Conservation (phyloP, 208 protist genomes). For the Sergeia podlipaevii region DNA sequence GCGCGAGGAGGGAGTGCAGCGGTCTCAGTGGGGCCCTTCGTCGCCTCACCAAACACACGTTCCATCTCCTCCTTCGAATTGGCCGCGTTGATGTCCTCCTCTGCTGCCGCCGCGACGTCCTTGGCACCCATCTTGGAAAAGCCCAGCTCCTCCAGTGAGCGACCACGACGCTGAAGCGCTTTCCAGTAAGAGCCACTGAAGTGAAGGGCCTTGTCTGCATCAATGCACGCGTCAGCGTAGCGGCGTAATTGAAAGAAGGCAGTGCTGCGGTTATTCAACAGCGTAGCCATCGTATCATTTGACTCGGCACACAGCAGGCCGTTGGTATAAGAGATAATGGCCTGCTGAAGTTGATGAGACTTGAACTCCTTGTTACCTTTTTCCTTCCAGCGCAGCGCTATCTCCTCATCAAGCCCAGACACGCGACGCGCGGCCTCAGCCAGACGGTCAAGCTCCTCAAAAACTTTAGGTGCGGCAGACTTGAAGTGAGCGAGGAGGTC, state of each 20-base stretch:
- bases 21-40: constrained; percentile 9
- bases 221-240: constrained; percentile 57
- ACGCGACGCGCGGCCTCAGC: constrained; percentile 20
- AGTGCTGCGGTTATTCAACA: constrained; percentile 78
- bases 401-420: constrained; percentile 36
- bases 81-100: constrained; percentile 16
- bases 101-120: constrained; percentile 52
- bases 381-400: constrained; percentile 76
- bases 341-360: constrained; percentile 28
- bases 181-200: constrained; percentile 68
- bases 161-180: constrained; percentile 63
- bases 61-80: constrained; percentile 40
- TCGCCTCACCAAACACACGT: constrained; percentile 39
- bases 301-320: constrained; percentile 68
- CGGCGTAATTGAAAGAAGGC: constrained; percentile 52
- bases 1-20: constrained; percentile 28
- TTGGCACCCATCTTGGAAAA: constrained; percentile 37
- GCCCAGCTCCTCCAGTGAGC: constrained; percentile 61
- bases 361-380: constrained; percentile 67
- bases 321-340: constrained; percentile 65
- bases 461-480: constrained; percentile 23
- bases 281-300: constrained; percentile 49
- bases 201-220: constrained; percentile 46
- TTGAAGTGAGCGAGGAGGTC: constrained; percentile 35
- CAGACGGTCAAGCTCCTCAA: constrained; percentile 31